A percentile compares a stretch with the other conserved stretches of the same genome.
Conservation (phyloP, 106 monocot species). For the Vanilla planifolia region DNA sequence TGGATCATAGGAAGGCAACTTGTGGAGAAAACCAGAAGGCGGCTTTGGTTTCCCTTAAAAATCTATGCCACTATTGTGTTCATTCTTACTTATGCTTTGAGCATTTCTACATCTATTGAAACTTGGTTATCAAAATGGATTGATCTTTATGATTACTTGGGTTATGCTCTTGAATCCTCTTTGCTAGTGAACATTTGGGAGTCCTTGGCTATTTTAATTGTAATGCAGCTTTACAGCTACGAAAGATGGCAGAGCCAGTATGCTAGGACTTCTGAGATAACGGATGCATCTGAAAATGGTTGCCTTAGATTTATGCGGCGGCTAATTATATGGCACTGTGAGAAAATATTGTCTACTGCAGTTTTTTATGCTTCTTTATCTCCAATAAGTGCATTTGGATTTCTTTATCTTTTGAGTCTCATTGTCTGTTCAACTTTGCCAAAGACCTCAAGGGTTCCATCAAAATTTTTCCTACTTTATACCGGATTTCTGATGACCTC, state of each 20-base stretch:
- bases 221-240: conserved; percentile 96
- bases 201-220: conserved; percentile 77
- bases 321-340: conserved; percentile 86
- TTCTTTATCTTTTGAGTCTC: conserved; percentile 74
- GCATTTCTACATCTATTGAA: conserved; percentile 61
- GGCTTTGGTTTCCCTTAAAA: conserved; percentile 90
- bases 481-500: conserved; percentile 61
- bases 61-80: conserved; percentile 71
- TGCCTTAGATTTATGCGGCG: conserved; percentile 64
- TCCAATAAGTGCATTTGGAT: conserved; percentile 82
- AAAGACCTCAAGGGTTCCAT: conserved; percentile 79
- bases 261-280: conserved; percentile 19
- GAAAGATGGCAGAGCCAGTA: conserved; percentile 66
- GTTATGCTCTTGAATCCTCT: conserved; percentile 72
- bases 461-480: conserved; percentile 75
- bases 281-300: conserved; percentile 50
- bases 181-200: conserved; percentile 76
- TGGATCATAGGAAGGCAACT: conserved; percentile 98
- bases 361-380: conserved; percentile 84
- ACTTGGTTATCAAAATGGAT: conserved; percentile 49
- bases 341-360: conserved; percentile 71
- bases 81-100: conserved; percentile 67
- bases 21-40: conserved; percentile 68
- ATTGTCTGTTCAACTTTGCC: conserved; percentile 72
- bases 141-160: conserved; percentile 73